These are phyloP conservation scores for Strobilomyces confusus DNA, from an alignment of 768 basidiomycete genomes.

Conservation along the genomic window DNA sequence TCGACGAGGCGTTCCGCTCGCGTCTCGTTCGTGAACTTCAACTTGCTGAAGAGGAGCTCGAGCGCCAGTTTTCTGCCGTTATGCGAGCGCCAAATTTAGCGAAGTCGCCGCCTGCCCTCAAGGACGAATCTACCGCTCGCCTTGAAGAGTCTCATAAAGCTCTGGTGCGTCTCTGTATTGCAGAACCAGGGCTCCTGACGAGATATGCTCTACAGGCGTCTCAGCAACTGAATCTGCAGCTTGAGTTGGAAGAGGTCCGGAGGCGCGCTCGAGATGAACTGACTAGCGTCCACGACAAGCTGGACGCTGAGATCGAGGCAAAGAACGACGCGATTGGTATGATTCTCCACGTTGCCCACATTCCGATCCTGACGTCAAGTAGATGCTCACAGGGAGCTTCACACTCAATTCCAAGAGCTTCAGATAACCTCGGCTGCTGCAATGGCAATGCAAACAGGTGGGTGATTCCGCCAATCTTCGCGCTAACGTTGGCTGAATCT, in stretches of 20 bases:
- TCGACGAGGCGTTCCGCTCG: slow-evolving; percentile 58
- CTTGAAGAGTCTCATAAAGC: slow-evolving; percentile 71
- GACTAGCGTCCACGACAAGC: slow-evolving; percentile 47
- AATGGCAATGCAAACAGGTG: slow-evolving; percentile 57
- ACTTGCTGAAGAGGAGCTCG: slow-evolving; percentile 45
- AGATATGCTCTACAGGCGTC: slow-evolving; percentile 42
- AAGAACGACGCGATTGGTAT: slow-evolving; percentile 60
- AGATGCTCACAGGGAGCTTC: slow-evolving; percentile 60
- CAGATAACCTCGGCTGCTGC: slow-evolving; percentile 58
- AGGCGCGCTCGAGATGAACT: slow-evolving; percentile 62
- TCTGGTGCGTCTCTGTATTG: slow-evolving; percentile 40
- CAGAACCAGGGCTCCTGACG: neutral
- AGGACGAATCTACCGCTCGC: slow-evolving; percentile 31
- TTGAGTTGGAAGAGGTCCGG: slow-evolving; percentile 63
- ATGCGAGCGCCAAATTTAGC: slow-evolving; percentile 33
- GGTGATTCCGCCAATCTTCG: slow-evolving; percentile 3
- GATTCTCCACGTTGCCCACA: slow-evolving; percentile 5
- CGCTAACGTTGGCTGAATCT: neutral
- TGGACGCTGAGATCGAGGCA: slow-evolving; percentile 47
- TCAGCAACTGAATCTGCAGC: slow-evolving; percentile 60
- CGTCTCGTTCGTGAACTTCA: slow-evolving; percentile 62
- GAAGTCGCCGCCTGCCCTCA: slow-evolving; percentile 51
- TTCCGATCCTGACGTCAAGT: neutral
- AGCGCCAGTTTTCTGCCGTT: slow-evolving; percentile 20
- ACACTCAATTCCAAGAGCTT: slow-evolving; percentile 58